Evolutionary conservation across 192 early-diverging fungal species (phyloP).

Genomic region (Dimargaris cristalligena): DNA sequence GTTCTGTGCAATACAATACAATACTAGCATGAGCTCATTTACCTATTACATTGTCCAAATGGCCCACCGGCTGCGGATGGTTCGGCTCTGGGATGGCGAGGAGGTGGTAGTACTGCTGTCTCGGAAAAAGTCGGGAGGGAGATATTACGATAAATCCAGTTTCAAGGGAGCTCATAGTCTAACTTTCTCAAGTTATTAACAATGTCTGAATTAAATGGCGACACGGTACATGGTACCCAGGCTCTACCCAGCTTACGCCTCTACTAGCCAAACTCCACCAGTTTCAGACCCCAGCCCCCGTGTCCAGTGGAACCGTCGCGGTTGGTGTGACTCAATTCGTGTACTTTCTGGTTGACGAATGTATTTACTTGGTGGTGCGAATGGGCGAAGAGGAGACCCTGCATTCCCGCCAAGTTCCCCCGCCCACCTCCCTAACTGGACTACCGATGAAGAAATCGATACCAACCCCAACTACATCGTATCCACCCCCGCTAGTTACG

Average conservation of each 20-base stretch:
- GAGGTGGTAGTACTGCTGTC: too few relatives aligned
- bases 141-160: too few relatives aligned
- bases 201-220: neutral
- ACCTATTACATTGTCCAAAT: too few relatives aligned
- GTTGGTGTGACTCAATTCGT: neutral
- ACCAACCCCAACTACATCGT: too few relatives aligned
- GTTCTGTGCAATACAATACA: too few relatives aligned
- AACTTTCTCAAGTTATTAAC: neutral
- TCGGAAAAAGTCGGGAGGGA: too few relatives aligned
- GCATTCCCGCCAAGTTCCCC: too few relatives aligned
- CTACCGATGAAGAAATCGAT: neutral
- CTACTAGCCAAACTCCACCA: slow-evolving; percentile 8
- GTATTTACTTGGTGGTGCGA: neutral
- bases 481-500: neutral
- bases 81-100: neutral
- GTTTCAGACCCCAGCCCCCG: neutral
- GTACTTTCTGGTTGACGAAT: neutral
- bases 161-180: neutral
- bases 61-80: neutral
- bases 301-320: neutral
- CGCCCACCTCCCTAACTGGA: too few relatives aligned
- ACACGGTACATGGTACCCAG: neutral
- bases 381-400: too few relatives aligned
- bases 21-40: too few relatives aligned
- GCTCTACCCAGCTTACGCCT: neutral